Percentiles rank a stretch among this genome's conserved stretches.
Conservation (phyloP, 2,329 filamentous ascomycete species). For the Exophiala calicioides region DNA sequence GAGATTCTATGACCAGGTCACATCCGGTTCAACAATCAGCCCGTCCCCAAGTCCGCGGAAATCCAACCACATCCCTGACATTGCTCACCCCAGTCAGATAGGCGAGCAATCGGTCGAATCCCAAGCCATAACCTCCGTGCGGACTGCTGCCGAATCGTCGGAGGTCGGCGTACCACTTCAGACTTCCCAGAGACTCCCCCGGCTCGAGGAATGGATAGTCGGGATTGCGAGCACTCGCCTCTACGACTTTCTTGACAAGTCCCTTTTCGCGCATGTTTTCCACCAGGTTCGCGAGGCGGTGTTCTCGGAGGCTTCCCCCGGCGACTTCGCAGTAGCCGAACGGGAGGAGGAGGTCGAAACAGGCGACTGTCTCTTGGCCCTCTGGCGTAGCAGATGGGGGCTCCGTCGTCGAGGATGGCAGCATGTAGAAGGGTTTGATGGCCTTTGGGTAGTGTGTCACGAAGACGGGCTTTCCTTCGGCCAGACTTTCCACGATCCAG, state of each 20-base stretch:
- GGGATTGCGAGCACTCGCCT: conserved; percentile 4
- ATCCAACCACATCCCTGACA: conserved; percentile 81
- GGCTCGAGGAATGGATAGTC: conserved; percentile 41
- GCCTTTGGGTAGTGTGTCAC: conserved; percentile 87
- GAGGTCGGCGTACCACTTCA: conserved; percentile 87
- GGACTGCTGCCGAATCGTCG: conserved; percentile 88
- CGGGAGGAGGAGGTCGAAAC: conserved; percentile 80
- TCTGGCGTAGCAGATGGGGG: not conserved
- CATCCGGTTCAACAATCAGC: conserved; percentile 47
- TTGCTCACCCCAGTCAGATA: conserved; percentile 81
- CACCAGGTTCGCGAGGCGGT: conserved; percentile 67
- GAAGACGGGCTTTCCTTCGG: conserved; percentile 72
- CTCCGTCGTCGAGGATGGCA: too few relatives aligned
- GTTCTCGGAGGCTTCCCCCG: conserved; percentile 86
- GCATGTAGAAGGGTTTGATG: conserved; percentile 93
- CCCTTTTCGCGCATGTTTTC: conserved; percentile 71
- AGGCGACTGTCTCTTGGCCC: conserved; percentile 66
- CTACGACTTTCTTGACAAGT: conserved; percentile 47
- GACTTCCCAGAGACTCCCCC: conserved; percentile 48
- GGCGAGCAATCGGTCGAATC: conserved; percentile 82
- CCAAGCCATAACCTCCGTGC: conserved; percentile 87
- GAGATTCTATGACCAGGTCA: not conserved
- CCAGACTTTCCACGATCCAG: conserved; percentile 71
- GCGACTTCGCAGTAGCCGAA: conserved; percentile 84
- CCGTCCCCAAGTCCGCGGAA: conserved; percentile 68